Percentiles rank a stretch among this genome's conserved stretches.
Evolutionary conservation across 2,329 filamentous ascomycete species (phyloP).

Genomic region (Xylaria hypoxylon): DNA sequence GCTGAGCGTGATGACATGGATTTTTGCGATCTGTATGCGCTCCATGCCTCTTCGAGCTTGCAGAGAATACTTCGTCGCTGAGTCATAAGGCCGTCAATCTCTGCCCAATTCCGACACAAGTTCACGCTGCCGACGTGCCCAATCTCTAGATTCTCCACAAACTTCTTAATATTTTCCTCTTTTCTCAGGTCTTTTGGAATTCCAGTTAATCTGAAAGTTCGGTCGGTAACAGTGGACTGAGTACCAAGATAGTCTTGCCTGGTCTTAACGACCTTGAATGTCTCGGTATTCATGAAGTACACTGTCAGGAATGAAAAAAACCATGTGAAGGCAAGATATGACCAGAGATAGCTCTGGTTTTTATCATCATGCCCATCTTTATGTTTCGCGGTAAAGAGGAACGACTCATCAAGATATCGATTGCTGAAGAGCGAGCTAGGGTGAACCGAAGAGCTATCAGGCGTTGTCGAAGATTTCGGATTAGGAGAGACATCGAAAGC

Average conservation of each 20-base stretch:
- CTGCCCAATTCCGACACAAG: slow-evolving; percentile 86
- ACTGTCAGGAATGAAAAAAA: slow-evolving; percentile 86
- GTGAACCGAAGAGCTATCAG: slow-evolving; percentile 9
- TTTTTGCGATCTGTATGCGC: slow-evolving; percentile 74
- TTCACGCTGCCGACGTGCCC: slow-evolving; percentile 90
- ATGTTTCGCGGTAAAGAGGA: slow-evolving; percentile 25
- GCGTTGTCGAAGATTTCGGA: slow-evolving; percentile 8
- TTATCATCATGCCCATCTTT: slow-evolving; percentile 42
- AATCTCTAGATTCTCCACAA: slow-evolving; percentile 88
- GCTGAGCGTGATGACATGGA: slow-evolving; percentile 49
- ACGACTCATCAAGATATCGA: slow-evolving; percentile 12
- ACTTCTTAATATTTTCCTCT: slow-evolving; percentile 84
- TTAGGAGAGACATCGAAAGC: slow-evolving; percentile 60
- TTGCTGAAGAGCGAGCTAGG: slow-evolving; percentile 20
- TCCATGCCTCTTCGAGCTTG: slow-evolving; percentile 86
- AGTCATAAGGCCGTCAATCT: slow-evolving; percentile 79
- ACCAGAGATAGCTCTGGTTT: slow-evolving; percentile 77
- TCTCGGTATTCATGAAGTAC: slow-evolving; percentile 85
- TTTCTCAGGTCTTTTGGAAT: slow-evolving; percentile 83
- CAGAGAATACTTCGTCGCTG: slow-evolving; percentile 73
- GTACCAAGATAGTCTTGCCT: slow-evolving; percentile 92
- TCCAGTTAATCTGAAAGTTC: slow-evolving; percentile 90
- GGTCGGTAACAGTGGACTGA: slow-evolving; percentile 94
- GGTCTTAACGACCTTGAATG: slow-evolving; percentile 83
- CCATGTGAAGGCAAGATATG: slow-evolving; percentile 94